Conservation (phyloP, 83 land plant species). For the Diphasiastrum complanatum region DNA sequence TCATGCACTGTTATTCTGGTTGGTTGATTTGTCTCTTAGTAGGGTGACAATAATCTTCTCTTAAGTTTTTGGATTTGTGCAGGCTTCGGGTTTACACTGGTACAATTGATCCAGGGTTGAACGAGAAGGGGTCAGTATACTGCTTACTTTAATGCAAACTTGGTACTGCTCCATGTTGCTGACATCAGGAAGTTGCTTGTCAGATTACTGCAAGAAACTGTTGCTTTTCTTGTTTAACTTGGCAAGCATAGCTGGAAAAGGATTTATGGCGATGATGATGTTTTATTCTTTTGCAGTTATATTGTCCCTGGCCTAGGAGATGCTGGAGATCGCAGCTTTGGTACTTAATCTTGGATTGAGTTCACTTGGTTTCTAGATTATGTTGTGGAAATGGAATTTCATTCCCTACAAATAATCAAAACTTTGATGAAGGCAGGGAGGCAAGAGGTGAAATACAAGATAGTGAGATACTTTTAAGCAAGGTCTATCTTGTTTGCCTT, state of each 20-base stretch:
- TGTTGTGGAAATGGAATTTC: too few species aligned
- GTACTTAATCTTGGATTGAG: too few species aligned
- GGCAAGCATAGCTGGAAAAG: background rate
- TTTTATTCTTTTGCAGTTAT: constrained; percentile 43
- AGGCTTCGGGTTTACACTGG: constrained; percentile 92
- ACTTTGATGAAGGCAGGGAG: too few species aligned
- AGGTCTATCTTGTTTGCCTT: too few species aligned
- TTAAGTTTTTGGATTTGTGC: constrained; percentile 14
- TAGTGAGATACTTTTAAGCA: too few species aligned
- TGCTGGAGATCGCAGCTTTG: constrained; percentile 89
- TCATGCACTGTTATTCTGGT: background rate
- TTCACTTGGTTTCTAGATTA: too few species aligned
- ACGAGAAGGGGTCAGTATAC: constrained; percentile 89
- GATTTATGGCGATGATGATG: background rate
- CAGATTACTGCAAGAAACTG: background rate
- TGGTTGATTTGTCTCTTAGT: background rate
- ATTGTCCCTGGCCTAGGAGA: constrained; percentile 95
- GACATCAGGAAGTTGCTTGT: background rate
- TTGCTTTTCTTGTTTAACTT: background rate
- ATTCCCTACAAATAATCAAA: too few species aligned
- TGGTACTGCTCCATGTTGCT: background rate
- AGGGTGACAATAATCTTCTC: background rate
- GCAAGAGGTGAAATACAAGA: too few species aligned
- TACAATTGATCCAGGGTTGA: constrained; percentile 68
- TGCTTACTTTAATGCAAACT: background rate